phyloP scores from a whole-genome alignment of 192 early-diverging fungal species.

The Backusella liffmaniae region DNA sequence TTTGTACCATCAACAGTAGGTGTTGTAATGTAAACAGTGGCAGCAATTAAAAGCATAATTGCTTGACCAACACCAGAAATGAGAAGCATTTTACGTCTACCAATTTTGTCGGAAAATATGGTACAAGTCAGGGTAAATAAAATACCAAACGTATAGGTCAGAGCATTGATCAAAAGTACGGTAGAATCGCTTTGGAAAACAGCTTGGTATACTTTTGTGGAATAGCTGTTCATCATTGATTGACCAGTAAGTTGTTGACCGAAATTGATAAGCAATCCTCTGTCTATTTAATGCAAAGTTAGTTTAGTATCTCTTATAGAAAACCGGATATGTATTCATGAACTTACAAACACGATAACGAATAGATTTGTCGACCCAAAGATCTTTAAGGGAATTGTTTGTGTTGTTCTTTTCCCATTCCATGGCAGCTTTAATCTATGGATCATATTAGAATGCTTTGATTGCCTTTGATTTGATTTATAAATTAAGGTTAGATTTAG shows the following conservation, averaged over 20 bases:
- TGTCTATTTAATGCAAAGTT: background rate
- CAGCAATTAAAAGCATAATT: constrained; percentile 14
- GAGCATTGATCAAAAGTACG: constrained; percentile 24
- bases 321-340: background rate
- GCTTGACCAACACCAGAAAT: constrained; percentile 17
- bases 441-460: background rate
- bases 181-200: constrained; percentile 20
- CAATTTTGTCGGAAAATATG: constrained; percentile 10
- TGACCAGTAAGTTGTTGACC: constrained; percentile 30
- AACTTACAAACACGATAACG: constrained; percentile 16
- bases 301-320: background rate
- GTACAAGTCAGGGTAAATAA: constrained; percentile 21
- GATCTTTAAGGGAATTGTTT: constrained; percentile 11
- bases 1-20: constrained; percentile 17
- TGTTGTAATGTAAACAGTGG: constrained; percentile 10
- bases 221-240: constrained; percentile 27
- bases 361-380: constrained; percentile 15
- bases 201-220: constrained; percentile 21
- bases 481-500: background rate
- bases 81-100: constrained; percentile 13
- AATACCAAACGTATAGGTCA: constrained; percentile 28
- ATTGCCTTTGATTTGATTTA: background rate
- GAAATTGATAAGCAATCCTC: constrained; percentile 26
- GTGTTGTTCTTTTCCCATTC: constrained; percentile 17
- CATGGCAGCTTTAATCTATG: constrained; percentile 26